Percentiles rank a stretch among this genome's conserved stretches.
These are phyloP conservation scores for Aspergillus luchuensis DNA, from an alignment of 2,329 filamentous ascomycete species.

Conservation along the genomic window DNA sequence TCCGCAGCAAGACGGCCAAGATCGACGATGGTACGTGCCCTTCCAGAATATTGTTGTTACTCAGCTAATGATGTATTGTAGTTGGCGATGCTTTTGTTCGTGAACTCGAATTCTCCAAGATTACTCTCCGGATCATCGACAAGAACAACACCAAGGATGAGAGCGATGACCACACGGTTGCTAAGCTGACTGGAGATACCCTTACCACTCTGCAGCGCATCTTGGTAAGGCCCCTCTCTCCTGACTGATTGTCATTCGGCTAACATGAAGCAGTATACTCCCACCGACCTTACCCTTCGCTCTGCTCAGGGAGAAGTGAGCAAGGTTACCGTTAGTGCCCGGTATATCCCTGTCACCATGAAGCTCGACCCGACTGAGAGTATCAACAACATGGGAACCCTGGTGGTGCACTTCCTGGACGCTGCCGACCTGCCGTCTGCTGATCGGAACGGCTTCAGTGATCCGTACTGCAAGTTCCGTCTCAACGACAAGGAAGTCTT, in stretches of 20 bases:
- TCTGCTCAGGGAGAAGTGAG: conserved; percentile 74
- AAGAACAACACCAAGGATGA: conserved; percentile 73
- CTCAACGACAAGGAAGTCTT: conserved; percentile 86
- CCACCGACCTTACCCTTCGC: conserved; percentile 77
- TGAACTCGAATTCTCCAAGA: conserved; percentile 92
- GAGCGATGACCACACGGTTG: conserved; percentile 71
- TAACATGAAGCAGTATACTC: conserved; percentile 70
- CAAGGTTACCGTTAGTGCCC: conserved; percentile 86
- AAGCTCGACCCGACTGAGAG: conserved; percentile 89
- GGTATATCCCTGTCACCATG: conserved; percentile 95
- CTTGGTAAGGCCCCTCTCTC: conserved; percentile 58
- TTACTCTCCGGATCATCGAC: conserved; percentile 84
- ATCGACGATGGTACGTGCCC: conserved; percentile 73
- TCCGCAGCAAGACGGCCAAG: conserved; percentile 66
- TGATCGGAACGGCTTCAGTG: conserved; percentile 94
- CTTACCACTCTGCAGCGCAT: conserved; percentile 85
- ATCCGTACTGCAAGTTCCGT: conserved; percentile 94
- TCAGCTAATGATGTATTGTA: conserved; percentile 32
- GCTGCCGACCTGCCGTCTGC: conserved; percentile 85
- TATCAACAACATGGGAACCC: conserved; percentile 97
- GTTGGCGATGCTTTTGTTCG: conserved; percentile 92
- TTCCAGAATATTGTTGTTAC: background rate
- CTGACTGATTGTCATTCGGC: background rate
- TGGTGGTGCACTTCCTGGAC: conserved; percentile 91
- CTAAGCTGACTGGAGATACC: conserved; percentile 81